These are phyloP conservation scores for Diplodia corticola DNA, from an alignment of 2,329 filamentous ascomycete species.

Conservation along the genomic window DNA sequence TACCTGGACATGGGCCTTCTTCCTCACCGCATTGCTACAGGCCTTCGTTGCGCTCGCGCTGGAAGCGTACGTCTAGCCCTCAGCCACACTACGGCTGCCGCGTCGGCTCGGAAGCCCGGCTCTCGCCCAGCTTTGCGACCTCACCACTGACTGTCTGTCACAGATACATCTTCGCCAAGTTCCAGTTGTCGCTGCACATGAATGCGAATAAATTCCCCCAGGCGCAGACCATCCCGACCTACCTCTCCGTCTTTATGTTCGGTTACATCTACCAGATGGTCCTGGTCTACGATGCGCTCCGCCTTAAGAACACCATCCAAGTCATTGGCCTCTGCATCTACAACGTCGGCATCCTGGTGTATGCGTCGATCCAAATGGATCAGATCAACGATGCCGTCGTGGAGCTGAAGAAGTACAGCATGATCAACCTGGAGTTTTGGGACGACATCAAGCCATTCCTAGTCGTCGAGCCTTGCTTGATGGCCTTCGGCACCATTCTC, in stretches of 20 bases:
- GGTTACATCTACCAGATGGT: constrained; percentile 91
- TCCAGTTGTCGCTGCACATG: constrained; percentile 63
- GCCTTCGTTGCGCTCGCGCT: constrained; percentile 77
- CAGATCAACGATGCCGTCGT: constrained; percentile 77
- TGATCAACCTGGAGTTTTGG: constrained; percentile 64
- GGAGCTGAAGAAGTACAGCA: constrained; percentile 49
- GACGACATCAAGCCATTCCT: constrained; percentile 69
- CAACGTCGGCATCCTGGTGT: constrained; percentile 88
- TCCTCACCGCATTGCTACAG: constrained; percentile 72
- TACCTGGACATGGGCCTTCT: constrained; percentile 86
- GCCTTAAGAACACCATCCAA: constrained; percentile 97
- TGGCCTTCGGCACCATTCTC: constrained; percentile 70
- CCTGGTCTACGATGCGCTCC: constrained; percentile 88
- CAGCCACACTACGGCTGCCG: background rate
- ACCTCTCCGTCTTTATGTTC: constrained; percentile 95
- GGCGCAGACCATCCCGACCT: constrained; percentile 79
- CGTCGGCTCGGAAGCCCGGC: background rate
- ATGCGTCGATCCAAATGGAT: constrained; percentile 88
- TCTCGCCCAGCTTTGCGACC: background rate
- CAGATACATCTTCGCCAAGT: constrained; percentile 87
- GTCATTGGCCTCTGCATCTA: constrained; percentile 92
- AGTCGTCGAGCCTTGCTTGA: constrained; percentile 80
- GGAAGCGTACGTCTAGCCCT: constrained; percentile 68
- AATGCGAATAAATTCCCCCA: constrained; percentile 43
- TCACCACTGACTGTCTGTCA: background rate